Evolutionary conservation across 2,329 filamentous ascomycete genomes (phyloP).

Genomic region (Simplicillium sp.): DNA sequence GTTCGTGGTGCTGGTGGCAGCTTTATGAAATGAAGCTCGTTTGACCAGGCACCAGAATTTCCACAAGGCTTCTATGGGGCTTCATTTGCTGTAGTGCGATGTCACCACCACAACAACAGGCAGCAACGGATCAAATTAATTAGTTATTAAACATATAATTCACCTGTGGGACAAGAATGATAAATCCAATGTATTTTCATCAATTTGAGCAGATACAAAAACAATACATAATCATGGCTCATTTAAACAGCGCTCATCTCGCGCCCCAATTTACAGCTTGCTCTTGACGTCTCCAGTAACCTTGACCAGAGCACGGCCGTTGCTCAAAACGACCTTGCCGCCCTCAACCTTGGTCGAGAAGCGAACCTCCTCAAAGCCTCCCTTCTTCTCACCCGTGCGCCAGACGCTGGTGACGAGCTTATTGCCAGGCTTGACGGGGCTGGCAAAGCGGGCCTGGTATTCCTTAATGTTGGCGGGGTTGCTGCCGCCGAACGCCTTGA

Average conservation of each 20-base stretch:
- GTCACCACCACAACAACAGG: background rate
- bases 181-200: no score
- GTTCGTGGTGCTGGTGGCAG: background rate
- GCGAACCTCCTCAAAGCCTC: constrained; percentile 69
- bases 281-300: constrained; percentile 44
- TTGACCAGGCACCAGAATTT: constrained; percentile 14
- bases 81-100: no score
- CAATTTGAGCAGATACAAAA: background rate
- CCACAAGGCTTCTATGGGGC: background rate
- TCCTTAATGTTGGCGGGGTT: constrained; percentile 76
- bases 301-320: constrained; percentile 74
- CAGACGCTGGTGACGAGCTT: constrained; percentile 76
- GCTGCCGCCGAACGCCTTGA: constrained; percentile 64
- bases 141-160: background rate
- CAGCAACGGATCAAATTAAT: background rate
- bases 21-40: constrained; percentile 1
- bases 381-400: constrained; percentile 58
- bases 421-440: constrained; percentile 74
- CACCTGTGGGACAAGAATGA: background rate
- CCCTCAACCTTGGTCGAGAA: constrained; percentile 71
- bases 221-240: background rate
- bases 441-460: constrained; percentile 82
- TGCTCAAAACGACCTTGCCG: constrained; percentile 79
- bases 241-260: background rate
- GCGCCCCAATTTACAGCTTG: constrained; percentile 43